Evolutionary conservation across 1,284 basidiomycete species (phyloP), one percentile per base, ranked within the genome.

Genomic region (Ganoderma sinense): DNA sequence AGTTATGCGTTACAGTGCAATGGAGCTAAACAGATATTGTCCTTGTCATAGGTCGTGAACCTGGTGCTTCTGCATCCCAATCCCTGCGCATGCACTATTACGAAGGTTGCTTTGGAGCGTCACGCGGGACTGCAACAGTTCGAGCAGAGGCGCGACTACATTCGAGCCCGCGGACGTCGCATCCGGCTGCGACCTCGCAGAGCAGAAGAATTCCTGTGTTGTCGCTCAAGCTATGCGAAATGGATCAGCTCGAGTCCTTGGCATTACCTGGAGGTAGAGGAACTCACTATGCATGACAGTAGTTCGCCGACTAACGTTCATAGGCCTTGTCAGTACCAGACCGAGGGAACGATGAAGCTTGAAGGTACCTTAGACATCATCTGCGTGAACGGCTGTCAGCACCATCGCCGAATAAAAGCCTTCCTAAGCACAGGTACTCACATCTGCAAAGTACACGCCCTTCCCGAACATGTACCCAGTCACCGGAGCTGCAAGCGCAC

Each of bases 381-480:
- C 87, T 89, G 65, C 3, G 55, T 62, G n/a, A 39, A 10, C 33
- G 59, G 4, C n/a, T 26, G 23, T 56, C 29, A 61, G 59, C 33
- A 16, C 23, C 40, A 29, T 16, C 14, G 16, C 31, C 2, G 1
- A 20, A 40, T 2, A 43, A 2, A 41, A 36, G 36, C 18, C 8
- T 11, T 23, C 8, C 14, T n/a, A n/a, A 58, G 48, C 33, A 20
- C 4, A 48, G n/a, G 18, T n/a, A 77, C 87, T 78, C 74, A 88
- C 88, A 79, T 91, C 89, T 14, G 89, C 89, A 67, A 91, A 89
- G 77, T 91, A 91, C 36, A 90, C 87, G 56, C 89, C 90, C 79
- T 91, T 91, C 64, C 90, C 90, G 75, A 91, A 91, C 89, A 90
- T 90, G 76, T 90, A 90, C 0, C 85, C 87, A 71, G 84, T 87